Base-by-base conservation (phyloP, 2,329 filamentous ascomycete genomes). In the Colletotrichum plurivorum region DNA sequence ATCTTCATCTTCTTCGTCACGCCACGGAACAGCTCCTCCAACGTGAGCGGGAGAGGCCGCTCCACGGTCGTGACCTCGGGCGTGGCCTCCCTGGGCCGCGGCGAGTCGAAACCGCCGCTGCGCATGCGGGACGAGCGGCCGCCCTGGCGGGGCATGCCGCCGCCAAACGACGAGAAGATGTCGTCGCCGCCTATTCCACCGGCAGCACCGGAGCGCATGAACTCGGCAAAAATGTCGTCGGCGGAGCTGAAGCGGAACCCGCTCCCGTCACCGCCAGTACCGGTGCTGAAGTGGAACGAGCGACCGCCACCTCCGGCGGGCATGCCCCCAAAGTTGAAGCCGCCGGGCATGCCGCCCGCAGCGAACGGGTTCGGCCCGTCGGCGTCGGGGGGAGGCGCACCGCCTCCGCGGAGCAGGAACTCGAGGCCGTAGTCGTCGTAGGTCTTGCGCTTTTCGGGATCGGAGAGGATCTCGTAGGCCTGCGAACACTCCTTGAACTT, bases 401-500 rank as follows among this genome's bases (percentile, higher is more conserved):
- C 85, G 36, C 94, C 94, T 56, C 95, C 95, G 57, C 92, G 92
- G 39, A 97, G 87, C 59, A 99, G 88, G 83, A 95, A 97, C 76
- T 98, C 96, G 71, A 98, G 91, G 71, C 96, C 96, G 81, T 92
- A 98, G 78, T 95, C 92, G 79, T 99, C 96, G 80, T 99, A 99
- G 49, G 92, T 91, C 81, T 97, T 96, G 76, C 96, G 92, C 84
- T 98, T 99, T 79, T 98, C 95, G 69, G 95, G 95, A 76, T 99
- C 96, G 71, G 94, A 97, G 3, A 99, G 90, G 75, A 99, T 97
- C 83, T 99, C 96, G 84, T 98, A 99, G 66, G 96, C 96, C 84
- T 98, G 95, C 1, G 94, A 97, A 73, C 94, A 93, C 80, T 98
- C 96, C 84, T 99, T 99, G 87, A 99, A 99, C 82, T 95, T 98